Evolutionary conservation across 768 basidiomycete species (phyloP).

Genomic region (Boletus eberwhitei): DNA sequence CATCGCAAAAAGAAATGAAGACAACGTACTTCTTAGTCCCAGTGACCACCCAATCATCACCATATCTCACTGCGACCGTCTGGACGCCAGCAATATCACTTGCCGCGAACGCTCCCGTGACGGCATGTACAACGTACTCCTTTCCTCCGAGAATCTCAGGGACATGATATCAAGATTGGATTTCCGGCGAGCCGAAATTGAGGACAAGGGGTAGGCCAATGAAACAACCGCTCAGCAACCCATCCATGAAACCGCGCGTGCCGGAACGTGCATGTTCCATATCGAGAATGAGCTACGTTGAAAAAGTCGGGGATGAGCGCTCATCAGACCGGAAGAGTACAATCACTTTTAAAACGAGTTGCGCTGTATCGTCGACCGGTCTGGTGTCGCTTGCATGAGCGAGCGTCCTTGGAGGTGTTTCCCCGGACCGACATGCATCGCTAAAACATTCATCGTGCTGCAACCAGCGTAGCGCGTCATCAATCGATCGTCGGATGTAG

Average conservation of each 20-base stretch:
- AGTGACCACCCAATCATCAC: conserved; percentile 81
- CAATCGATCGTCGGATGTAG: too few species aligned
- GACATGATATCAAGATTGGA: conserved; percentile 67
- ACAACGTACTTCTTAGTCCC: conserved; percentile 83
- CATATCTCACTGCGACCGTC: conserved; percentile 83
- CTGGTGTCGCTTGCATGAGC: too few species aligned
- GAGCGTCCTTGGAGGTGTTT: conserved; percentile 81
- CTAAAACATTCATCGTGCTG: conserved; percentile 62
- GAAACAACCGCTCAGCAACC: conserved; percentile 73
- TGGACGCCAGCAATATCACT: conserved; percentile 82
- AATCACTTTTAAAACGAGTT: too few species aligned
- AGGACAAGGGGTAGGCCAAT: conserved; percentile 88
- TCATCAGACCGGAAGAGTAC: background rate
- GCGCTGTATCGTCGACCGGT: too few species aligned
- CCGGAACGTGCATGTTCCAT: conserved; percentile 81
- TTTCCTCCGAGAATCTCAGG: conserved; percentile 72
- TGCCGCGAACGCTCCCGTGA: conserved; percentile 91
- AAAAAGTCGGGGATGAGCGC: background rate
- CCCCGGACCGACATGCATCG: conserved; percentile 73
- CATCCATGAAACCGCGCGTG: conserved; percentile 85
- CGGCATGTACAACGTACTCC: conserved; percentile 85
- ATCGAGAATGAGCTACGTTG: conserved; percentile 65
- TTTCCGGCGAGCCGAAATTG: conserved; percentile 78
- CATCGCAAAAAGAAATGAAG: background rate
- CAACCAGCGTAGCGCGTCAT: background rate